phyloP scores from a whole-genome alignment of 495 filamentous ascomycete species.

The Halenospora varia region DNA sequence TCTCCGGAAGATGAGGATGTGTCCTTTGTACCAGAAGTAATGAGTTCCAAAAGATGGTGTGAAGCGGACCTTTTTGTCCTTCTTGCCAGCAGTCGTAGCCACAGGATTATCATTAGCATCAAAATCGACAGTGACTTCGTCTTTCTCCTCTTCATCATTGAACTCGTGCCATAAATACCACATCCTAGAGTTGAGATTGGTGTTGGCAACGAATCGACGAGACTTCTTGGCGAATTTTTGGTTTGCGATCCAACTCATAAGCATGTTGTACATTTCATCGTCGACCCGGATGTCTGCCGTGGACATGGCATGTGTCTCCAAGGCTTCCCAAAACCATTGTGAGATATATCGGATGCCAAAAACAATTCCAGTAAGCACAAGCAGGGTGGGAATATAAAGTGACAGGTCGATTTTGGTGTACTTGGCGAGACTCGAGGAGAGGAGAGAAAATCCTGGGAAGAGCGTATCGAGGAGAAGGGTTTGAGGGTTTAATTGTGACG shows the following conservation, averaged over 20 bases:
- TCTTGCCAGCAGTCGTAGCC: conserved; percentile 22
- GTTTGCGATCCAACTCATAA: conserved; percentile 66
- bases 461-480: conserved; percentile 20
- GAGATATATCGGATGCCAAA: conserved; percentile 48
- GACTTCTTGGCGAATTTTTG: conserved; percentile 54
- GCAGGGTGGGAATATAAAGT: conserved; percentile 59
- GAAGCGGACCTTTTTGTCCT: conserved; percentile 58
- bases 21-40: conserved; percentile 60
- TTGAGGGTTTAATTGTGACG: conserved; percentile 10
- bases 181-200: conserved; percentile 46
- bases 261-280: conserved; percentile 64
- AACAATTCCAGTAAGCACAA: conserved; percentile 45
- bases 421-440: conserved; percentile 48
- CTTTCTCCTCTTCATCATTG: conserved; percentile 46
- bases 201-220: conserved; percentile 58
- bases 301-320: conserved; percentile 46
- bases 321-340: conserved; percentile 36
- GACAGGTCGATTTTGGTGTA: conserved; percentile 67
- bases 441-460: conserved; percentile 25
- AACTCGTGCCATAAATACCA: conserved; percentile 43
- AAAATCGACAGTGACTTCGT: conserved; percentile 18
- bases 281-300: conserved; percentile 61
- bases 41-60: conserved; percentile 63
- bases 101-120: conserved; percentile 17
- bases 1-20: conserved; percentile 52